These are phyloP conservation scores for Fagopyrum homotropicum DNA, from an alignment of 148 eudicot species.

Conservation along the genomic window DNA sequence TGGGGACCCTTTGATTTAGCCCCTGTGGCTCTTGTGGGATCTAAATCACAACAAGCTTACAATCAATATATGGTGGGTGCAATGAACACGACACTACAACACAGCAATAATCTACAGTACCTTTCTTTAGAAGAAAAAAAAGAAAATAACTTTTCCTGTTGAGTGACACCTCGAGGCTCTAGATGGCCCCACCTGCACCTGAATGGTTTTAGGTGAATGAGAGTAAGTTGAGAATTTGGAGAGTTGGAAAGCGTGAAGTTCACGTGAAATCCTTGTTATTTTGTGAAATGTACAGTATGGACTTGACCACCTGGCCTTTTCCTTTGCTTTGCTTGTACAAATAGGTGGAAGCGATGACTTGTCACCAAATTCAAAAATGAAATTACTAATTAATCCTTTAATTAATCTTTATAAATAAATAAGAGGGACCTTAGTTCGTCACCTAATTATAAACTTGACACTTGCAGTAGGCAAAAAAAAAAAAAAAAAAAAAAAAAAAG, in stretches of 20 bases:
- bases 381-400: no score
- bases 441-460: no score
- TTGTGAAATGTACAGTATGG: background rate
- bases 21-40: background rate
- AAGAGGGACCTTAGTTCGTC: no score
- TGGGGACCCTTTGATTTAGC: background rate
- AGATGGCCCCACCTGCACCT: background rate
- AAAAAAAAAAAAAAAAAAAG: no score
- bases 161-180: background rate
- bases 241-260: background rate
- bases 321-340: no score
- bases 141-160: background rate
- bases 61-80: background rate
- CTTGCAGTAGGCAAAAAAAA: no score
- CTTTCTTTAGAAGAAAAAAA: background rate
- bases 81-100: background rate
- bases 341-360: no score
- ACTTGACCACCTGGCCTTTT: slow-evolving; percentile 7
- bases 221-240: background rate
- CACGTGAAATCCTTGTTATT: background rate
- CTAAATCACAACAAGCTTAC: background rate
- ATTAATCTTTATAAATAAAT: no score
- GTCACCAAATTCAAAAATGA: no score
- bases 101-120: background rate
- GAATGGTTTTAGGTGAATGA: slow-evolving; percentile 3